phyloP scores from a whole-genome alignment of 306 rosid genomes.

The Carpinus viminea region DNA sequence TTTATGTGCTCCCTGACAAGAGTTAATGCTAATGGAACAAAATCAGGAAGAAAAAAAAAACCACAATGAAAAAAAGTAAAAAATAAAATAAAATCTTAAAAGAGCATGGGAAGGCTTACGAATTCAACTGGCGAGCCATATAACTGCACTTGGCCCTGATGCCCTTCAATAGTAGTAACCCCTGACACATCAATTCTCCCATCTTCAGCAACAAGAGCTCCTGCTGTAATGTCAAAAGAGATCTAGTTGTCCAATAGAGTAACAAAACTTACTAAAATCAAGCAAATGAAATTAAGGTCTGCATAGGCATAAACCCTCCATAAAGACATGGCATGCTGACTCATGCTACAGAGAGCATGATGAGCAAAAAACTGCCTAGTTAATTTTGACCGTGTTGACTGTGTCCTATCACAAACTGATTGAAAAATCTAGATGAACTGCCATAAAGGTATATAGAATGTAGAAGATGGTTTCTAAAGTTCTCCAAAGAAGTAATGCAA shows the following conservation, averaged over 20 bases:
- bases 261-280: neutral
- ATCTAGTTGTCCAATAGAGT: slow-evolving; percentile 19
- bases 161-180: slow-evolving; percentile 36
- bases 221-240: slow-evolving; percentile 32
- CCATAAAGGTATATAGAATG: slow-evolving; percentile 13
- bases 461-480: slow-evolving; percentile 17
- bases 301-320: slow-evolving; percentile 34
- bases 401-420: neutral
- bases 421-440: neutral
- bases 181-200: slow-evolving; percentile 44
- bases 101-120: slow-evolving; percentile 37
- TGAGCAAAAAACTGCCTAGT: slow-evolving; percentile 7
- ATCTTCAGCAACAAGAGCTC: slow-evolving; percentile 34
- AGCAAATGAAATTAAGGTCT: slow-evolving; percentile 9
- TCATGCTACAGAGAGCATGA: slow-evolving; percentile 26
- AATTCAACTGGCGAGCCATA: slow-evolving; percentile 41
- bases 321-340: slow-evolving; percentile 29
- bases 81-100: neutral
- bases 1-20: neutral
- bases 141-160: slow-evolving; percentile 30
- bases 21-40: neutral
- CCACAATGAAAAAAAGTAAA: neutral
- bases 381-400: neutral
- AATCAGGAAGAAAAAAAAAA: too few species aligned
- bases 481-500: slow-evolving; percentile 4